Conservation (phyloP, 225 moss, liverwort and hornwort genomes). For the Bryum argenteum region DNA sequence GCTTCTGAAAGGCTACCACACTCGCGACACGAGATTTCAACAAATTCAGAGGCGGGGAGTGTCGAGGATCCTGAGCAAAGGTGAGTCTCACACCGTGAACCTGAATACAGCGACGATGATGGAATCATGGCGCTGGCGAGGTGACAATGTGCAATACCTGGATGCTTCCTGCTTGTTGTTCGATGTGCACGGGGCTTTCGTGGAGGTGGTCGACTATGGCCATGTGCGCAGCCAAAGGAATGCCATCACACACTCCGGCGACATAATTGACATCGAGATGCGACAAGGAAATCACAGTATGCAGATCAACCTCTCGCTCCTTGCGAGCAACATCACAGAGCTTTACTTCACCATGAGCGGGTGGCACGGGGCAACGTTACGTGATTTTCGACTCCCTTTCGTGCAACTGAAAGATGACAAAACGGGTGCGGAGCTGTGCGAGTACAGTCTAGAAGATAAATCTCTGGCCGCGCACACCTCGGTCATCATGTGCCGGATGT, state of each 20-base stretch:
- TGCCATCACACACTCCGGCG: conserved; percentile 21
- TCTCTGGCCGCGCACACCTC: conserved; percentile 13
- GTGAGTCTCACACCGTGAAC: conserved; percentile 16
- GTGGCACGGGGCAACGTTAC: background rate
- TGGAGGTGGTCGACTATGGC: background rate
- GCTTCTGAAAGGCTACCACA: conserved; percentile 23
- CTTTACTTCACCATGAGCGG: conserved; percentile 29
- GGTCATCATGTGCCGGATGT: conserved; percentile 29
- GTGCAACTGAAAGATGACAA: conserved; percentile 28
- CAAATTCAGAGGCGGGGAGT: conserved; percentile 28
- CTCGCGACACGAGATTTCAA: background rate
- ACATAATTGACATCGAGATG: background rate
- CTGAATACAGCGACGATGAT: conserved; percentile 14
- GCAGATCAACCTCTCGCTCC: background rate
- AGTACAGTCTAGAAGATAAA: conserved; percentile 22
- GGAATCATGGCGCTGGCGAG: conserved; percentile 24
- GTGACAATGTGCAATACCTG: fast-evolving
- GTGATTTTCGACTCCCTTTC: conserved; percentile 19
- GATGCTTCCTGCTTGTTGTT: conserved; percentile 27
- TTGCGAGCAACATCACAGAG: conserved; percentile 2
- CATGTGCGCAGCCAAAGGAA: background rate
- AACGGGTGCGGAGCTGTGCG: conserved; percentile 19
- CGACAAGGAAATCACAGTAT: conserved; percentile 10
- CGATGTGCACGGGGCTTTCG: background rate
- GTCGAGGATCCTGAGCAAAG: conserved; percentile 22